Evolutionary conservation across 768 basidiomycete genomes (phyloP), one percentile per base, ranked within the genome.

Genomic region (Russula lepida): DNA sequence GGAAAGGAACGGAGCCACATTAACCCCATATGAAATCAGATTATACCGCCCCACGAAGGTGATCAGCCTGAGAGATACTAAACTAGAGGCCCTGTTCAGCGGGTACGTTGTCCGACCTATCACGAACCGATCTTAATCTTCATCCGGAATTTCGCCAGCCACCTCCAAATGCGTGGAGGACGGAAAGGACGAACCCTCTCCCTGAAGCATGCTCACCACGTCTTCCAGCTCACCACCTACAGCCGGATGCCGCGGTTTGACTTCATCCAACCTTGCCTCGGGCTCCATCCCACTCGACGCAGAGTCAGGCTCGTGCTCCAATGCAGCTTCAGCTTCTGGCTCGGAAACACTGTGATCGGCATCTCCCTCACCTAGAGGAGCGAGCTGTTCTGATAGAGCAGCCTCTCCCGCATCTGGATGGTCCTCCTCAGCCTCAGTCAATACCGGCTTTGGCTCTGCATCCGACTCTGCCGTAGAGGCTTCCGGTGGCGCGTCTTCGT

Each of bases 121-220:
- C 17, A 17, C 37, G 23, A 37, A 37, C 17, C 39, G 8, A 43
- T 28, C 53, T 43, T 48, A 82, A 37, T 82, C 80, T 65, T 79
- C 82, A 63, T 80, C 80, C 25, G 76, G 75, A 67, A 83, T 81
- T 66, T 83, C 83, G 49, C 75, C 75, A 46, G 81, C 74, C 23
- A 52, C 55, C 50, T 25, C 63, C 23, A 60, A 17, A 58, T 58
- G 52, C 6, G 51, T 62, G 57, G 61, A 51, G 37, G 67, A 64
- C 35, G 66, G 60, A 48, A 69, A 68, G 25, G 64, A 58, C 2
- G 73, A 67, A 1, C n/a, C n/a, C n/a, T 76, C 41, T 33, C 41
- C 68, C 72, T 89, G 84, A 13, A 89, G 81, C 66, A 88, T 76
- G 66, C 78, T 82, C 62, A 89, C 82, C 55, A 88, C 82, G 58